These are phyloP conservation scores for Talaromyces rugulosus DNA, from an alignment of 2,329 filamentous ascomycete species.

Conservation along the genomic window DNA sequence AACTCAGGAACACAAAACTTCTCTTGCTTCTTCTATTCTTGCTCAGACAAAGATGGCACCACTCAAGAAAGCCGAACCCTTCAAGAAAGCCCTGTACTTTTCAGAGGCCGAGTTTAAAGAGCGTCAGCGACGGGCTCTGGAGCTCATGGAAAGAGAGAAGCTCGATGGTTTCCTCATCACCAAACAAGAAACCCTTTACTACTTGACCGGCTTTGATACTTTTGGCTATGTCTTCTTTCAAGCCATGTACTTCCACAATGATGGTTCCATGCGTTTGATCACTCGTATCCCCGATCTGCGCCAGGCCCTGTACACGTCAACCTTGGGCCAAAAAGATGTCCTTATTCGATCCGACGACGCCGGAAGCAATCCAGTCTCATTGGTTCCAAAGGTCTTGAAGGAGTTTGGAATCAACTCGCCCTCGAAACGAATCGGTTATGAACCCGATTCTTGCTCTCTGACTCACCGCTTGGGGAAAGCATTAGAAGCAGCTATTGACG, in stretches of 20 bases:
- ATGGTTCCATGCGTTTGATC: conserved; percentile 29
- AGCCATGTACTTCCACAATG: conserved; percentile 33
- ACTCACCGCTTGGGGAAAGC: conserved; percentile 30
- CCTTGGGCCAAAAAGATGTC: conserved; percentile 25
- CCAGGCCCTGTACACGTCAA: conserved; percentile 31
- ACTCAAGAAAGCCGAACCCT: conserved; percentile 18
- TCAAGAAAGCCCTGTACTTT: conserved; percentile 28
- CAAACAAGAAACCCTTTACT: conserved; percentile 27
- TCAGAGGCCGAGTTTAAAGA: conserved; percentile 22
- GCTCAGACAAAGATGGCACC: conserved; percentile 3
- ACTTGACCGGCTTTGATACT: conserved; percentile 30
- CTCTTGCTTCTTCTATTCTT: background rate
- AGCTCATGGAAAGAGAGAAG: conserved; percentile 28
- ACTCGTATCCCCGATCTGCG: conserved; percentile 25
- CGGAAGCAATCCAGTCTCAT: conserved; percentile 25
- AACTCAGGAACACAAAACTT: conserved; percentile 1
- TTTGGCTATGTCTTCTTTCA: conserved; percentile 37
- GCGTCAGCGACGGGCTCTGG: conserved; percentile 20
- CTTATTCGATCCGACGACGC: conserved; percentile 28
- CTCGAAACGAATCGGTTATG: conserved; percentile 27
- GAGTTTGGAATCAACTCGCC: conserved; percentile 27
- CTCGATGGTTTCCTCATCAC: conserved; percentile 33
- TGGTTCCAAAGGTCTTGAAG: conserved; percentile 25
- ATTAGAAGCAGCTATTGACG: conserved; percentile 26
- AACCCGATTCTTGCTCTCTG: conserved; percentile 35